Base-by-base conservation (phyloP, 345 rosid genomes). In the Pistacia integerrima region DNA sequence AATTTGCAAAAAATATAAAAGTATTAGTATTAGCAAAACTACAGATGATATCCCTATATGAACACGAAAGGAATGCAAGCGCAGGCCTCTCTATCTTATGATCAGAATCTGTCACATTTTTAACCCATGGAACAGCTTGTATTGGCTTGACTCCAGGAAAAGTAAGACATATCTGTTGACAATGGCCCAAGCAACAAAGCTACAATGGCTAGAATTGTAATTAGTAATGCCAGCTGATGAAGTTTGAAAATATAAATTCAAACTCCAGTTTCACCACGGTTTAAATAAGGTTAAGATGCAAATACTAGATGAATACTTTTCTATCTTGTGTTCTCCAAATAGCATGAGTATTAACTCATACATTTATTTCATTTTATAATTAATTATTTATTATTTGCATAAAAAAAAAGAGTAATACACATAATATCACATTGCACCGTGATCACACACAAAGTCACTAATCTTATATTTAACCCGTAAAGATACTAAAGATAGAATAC, bases 261-360 rank as follows among this genome's bases (percentile, higher is more conserved):
- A 22, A 22, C 22, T 22, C 22, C 22, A 22, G 22, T 22, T 22
- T 22, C 49, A 17, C 57, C 41, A 79, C 55, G 1, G 7, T 38
- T 41, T 16, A 33, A 41, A n/a, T 58, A 33, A 72, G 57, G 33
- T 44, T 72, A 56, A 13, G 61, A 67, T 20, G 35, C n/a, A 72
- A 78, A 60, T n/a, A 28, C 41, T n/a, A 62, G 55, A 28, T 25
- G 16, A 1, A 71, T 1, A 71, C 2, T 54, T 41, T 54, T 44
- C 17, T 46, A 10, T 60, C 55, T 33, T 18, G 14, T 60, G 11
- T 67, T 68, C 70, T 33, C 25, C 18, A 52, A 51, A 63, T 63
- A 5, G 33, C 63, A 33, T 5, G 28, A n/a, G 18, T 2, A 33
- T 10, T 68, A 62, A 18, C 60, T 49, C 69, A 25, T 30, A 52